Evolutionary conservation across 2,329 filamentous ascomycete genomes (phyloP).

Genomic region (Emmonsiellopsis sp.): DNA sequence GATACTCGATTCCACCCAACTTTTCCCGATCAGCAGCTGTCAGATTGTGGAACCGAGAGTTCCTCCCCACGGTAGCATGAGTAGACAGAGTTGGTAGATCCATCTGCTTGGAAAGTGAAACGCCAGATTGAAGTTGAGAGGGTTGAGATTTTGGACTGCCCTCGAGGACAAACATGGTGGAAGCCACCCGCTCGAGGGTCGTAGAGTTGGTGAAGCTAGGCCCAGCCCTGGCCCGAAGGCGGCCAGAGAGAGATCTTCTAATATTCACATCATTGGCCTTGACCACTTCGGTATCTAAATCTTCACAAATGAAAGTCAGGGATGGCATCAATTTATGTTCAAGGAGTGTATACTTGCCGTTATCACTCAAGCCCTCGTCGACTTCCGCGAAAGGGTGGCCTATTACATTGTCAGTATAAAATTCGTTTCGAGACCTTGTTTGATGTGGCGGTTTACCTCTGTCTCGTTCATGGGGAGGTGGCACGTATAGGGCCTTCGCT

Average conservation of each 20-base stretch:
- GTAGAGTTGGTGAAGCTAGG: constrained; percentile 19
- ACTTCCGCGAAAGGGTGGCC: neutral
- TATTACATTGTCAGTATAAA: neutral
- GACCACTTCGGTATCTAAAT: neutral
- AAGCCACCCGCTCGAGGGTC: constrained; percentile 28
- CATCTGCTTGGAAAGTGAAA: constrained; percentile 12
- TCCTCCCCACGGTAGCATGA: constrained; percentile 36
- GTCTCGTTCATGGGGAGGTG: neutral
- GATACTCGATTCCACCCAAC: constrained; percentile 46
- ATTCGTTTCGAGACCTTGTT: neutral
- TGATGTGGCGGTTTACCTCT: neutral
- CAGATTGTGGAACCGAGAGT: constrained; percentile 39
- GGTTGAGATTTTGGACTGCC: constrained; percentile 3
- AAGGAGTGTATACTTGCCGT: neutral
- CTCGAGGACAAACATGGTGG: constrained; percentile 34
- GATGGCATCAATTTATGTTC: neutral
- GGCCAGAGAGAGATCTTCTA: neutral
- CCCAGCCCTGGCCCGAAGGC: constrained; percentile 1
- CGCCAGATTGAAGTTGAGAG: constrained; percentile 1
- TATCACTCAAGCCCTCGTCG: neutral
- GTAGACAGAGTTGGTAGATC: constrained; percentile 34
- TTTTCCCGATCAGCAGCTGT: constrained; percentile 32
- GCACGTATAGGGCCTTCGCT: constrained; percentile 1
- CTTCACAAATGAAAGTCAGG: neutral
- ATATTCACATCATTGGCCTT: neutral